A percentile compares a stretch with the other conserved stretches of the same genome.
Conservation (phyloP, 305 asterid genomes). For the Ajuga reptans region DNA sequence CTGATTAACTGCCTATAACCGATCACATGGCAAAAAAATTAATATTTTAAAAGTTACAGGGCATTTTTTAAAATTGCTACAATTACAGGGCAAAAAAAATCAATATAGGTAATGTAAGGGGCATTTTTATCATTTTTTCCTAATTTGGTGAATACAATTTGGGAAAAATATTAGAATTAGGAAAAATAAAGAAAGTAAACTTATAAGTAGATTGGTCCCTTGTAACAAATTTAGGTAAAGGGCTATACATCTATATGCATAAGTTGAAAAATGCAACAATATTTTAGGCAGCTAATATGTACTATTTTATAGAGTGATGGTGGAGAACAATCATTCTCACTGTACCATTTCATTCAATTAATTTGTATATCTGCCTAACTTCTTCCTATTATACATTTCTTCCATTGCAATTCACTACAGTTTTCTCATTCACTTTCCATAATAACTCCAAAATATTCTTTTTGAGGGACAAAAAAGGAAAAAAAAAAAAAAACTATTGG, state of each 20-base stretch:
- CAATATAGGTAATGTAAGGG: too few relatives aligned
- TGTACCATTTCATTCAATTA: slow-evolving; percentile 17
- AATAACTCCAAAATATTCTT: background rate
- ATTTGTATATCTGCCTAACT: slow-evolving; percentile 9
- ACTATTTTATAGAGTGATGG: slow-evolving; percentile 26
- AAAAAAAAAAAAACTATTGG: too few relatives aligned
- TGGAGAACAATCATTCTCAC: slow-evolving; percentile 27
- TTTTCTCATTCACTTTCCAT: background rate
- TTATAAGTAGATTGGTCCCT: slow-evolving; percentile 36
- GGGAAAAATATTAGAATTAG: background rate
- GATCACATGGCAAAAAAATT: too few relatives aligned
- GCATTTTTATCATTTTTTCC: too few relatives aligned
- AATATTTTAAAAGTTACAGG: too few relatives aligned
- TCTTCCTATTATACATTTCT: background rate
- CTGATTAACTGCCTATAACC: too few relatives aligned
- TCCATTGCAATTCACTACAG: background rate
- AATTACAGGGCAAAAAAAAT: too few relatives aligned
- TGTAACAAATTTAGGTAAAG: slow-evolving; percentile 29
- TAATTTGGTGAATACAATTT: slow-evolving; percentile 7
- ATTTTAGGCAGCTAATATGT: slow-evolving; percentile 23
- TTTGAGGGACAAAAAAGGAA: too few relatives aligned
- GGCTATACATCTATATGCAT: slow-evolving; percentile 19
- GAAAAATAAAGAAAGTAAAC: slow-evolving; percentile 10
- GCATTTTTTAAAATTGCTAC: too few relatives aligned
- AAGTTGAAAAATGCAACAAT: slow-evolving; percentile 26